Evolutionary conservation across 1,284 basidiomycete species (phyloP).

Genomic region (Entoloma clypeatum): DNA sequence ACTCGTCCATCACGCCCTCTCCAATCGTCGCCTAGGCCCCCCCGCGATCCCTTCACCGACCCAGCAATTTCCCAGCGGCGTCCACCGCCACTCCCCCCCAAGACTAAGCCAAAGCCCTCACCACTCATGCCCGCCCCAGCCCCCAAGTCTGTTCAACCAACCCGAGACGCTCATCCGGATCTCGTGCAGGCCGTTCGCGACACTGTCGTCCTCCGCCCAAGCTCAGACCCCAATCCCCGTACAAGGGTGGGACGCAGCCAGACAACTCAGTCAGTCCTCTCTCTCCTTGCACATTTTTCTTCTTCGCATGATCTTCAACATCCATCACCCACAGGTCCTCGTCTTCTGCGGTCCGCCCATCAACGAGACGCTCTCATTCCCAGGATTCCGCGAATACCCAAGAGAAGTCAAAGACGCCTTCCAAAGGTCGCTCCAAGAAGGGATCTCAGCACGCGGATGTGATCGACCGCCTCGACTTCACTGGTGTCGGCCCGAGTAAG

Average conservation of each 20-base stretch:
- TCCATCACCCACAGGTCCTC: conserved; percentile 19
- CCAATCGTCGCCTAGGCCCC: conserved; percentile 42
- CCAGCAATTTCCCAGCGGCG: conserved; percentile 19
- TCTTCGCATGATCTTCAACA: conserved; percentile 9
- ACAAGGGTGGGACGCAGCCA: conserved; percentile 35
- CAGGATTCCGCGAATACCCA: conserved; percentile 57
- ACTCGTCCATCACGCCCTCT: conserved; percentile 20
- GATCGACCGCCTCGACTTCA: conserved; percentile 47
- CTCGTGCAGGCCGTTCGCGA: conserved; percentile 64
- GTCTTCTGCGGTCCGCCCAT: conserved; percentile 28
- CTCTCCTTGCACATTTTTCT: conserved; percentile 15
- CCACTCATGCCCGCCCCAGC: conserved; percentile 25
- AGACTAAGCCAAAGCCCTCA: conserved; percentile 32
- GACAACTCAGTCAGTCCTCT: conserved; percentile 29
- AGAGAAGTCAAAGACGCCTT: conserved; percentile 50
- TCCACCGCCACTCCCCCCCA: conserved; percentile 31
- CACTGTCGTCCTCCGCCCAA: conserved; percentile 52
- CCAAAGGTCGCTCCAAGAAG: conserved; percentile 53
- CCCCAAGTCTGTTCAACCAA: conserved; percentile 18
- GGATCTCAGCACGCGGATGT: conserved; percentile 57
- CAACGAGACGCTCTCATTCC: conserved; percentile 61
- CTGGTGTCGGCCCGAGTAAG: conserved; percentile 70
- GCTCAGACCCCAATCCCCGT: conserved; percentile 35
- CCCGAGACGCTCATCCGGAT: conserved; percentile 27
- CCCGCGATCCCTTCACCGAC: conserved; percentile 58